Percentiles rank a stretch among this genome's conserved stretches.
phyloP scores from a whole-genome alignment of 768 basidiomycete species.

The Leucocoprinus birnbaumii region DNA sequence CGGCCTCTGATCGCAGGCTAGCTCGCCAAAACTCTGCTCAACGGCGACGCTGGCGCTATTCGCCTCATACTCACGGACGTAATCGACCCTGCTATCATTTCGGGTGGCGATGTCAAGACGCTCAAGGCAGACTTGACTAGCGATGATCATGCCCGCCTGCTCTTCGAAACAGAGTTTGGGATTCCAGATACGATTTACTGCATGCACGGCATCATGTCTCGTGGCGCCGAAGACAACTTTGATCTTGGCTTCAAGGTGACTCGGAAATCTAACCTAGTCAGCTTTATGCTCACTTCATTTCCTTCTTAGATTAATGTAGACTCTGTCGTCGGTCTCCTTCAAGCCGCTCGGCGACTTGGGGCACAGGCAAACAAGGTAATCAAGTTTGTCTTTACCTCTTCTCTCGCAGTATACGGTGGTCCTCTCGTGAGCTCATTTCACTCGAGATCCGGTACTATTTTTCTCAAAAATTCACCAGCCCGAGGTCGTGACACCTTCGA shows the following conservation, averaged over 20 bases:
- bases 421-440: slow-evolving; percentile 34
- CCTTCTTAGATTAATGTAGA: slow-evolving; percentile 52
- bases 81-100: slow-evolving; percentile 31
- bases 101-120: slow-evolving; percentile 24
- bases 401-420: slow-evolving; percentile 61
- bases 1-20: no score
- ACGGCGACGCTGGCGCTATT: slow-evolving; percentile 28
- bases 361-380: slow-evolving; percentile 22
- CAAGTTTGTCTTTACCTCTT: slow-evolving; percentile 59
- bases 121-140: slow-evolving; percentile 41
- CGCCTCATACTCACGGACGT: slow-evolving; percentile 53
- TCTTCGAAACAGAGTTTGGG: slow-evolving; percentile 38
- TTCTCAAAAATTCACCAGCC: slow-evolving; percentile 22
- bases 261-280: not conserved
- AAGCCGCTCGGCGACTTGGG: slow-evolving; percentile 30
- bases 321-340: slow-evolving; percentile 44
- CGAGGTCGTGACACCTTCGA: slow-evolving; percentile 40
- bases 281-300: not conserved
- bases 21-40: not conserved
- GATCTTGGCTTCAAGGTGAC: slow-evolving; percentile 46
- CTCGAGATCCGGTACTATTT: not conserved
- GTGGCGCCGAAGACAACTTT: slow-evolving; percentile 60
- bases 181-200: slow-evolving; percentile 45
- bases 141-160: slow-evolving; percentile 25
- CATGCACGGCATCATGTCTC: slow-evolving; percentile 61